A percentile compares a stretch with the other conserved stretches of the same genome.
Evolutionary conservation across 2,329 filamentous ascomycete species (phyloP).

Genomic region (Aspergillus vadensis): DNA sequence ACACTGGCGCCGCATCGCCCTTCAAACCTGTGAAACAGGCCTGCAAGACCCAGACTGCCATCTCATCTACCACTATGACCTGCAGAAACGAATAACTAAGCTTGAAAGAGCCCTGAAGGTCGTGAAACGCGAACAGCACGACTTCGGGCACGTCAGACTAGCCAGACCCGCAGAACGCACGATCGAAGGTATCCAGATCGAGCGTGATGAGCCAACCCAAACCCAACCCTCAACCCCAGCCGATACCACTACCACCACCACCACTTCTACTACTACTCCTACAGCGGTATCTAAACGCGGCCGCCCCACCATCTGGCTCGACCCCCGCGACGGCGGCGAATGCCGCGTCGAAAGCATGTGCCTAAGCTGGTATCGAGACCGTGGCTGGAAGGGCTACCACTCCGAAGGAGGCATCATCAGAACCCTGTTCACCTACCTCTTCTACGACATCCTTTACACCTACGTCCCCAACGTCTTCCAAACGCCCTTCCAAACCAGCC

Average conservation of each 20-base stretch:
- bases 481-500: slow-evolving; percentile 90
- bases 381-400: slow-evolving; percentile 94
- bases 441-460: slow-evolving; percentile 88
- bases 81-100: slow-evolving; percentile 91
- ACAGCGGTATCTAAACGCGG: slow-evolving; percentile 37
- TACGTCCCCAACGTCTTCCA: slow-evolving; percentile 98
- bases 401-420: slow-evolving; percentile 86
- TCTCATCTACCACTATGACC: slow-evolving; percentile 87
- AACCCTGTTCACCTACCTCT: slow-evolving; percentile 88
- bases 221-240: neutral
- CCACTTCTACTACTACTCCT: too few relatives aligned
- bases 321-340: slow-evolving; percentile 69
- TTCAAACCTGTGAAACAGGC: slow-evolving; percentile 79
- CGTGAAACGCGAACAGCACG: slow-evolving; percentile 82
- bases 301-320: slow-evolving; percentile 78
- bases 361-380: slow-evolving; percentile 75
- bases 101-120: slow-evolving; percentile 83
- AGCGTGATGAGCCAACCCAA: slow-evolving; percentile 53
- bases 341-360: slow-evolving; percentile 95
- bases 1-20: slow-evolving; percentile 76
- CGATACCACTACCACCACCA: too few relatives aligned
- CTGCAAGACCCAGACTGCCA: slow-evolving; percentile 88
- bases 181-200: slow-evolving; percentile 76
- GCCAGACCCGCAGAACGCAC: slow-evolving; percentile 73
- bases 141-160: slow-evolving; percentile 84